Base-by-base conservation (phyloP, 768 basidiomycete genomes). In the Boletus edulis region DNA sequence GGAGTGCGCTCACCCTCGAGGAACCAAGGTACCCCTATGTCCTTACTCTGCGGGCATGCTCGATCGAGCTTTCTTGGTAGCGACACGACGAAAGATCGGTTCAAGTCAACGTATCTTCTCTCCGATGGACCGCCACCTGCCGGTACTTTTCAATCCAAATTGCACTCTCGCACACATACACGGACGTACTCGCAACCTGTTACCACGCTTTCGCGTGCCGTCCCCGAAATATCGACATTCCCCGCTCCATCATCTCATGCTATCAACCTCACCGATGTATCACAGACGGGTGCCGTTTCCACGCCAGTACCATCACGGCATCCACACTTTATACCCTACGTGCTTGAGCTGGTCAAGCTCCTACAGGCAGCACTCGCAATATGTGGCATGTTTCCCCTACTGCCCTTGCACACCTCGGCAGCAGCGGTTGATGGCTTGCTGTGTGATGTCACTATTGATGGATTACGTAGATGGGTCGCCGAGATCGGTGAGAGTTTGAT, bases 31-130 rank as follows among this genome's bases (percentile, higher is more conserved):
- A 73, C 66, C 8, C 35, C 51, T 54, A 17, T 32, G 38, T 52
- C 47, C 51, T 34, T 55, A 45, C 20, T 55, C 29, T 43, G 45
- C 47, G 49, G 24, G 18, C 50, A 51, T 51, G 50, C 54, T 54
- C 45, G 42, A 51, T 18, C 32, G 32, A 58, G 57, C 32, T 50
- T 59, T 49, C 45, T 51, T 35, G 52, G 51, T 27, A 91, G 88
- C 58, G 88, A 93, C 57, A 77, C 87, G 0, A 90, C 90, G 2
- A 89, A 89, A 64, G 87, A 89, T 54, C 84, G 89, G 40, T 93
- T 93, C 74, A 79, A 84, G 38, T 81, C 82, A 32, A 81, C 82
- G 37, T 93, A 89, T 66, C 79, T 80, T 60, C 73, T 92, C 20
- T 71, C 73, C 31, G 80, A 87, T 54, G 59, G 58, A 14, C 60